A percentile compares a stretch with the other conserved stretches of the same genome.
phyloP scores from a whole-genome alignment of 306 rosid genomes.

The Cucurbita argyrosperma region DNA sequence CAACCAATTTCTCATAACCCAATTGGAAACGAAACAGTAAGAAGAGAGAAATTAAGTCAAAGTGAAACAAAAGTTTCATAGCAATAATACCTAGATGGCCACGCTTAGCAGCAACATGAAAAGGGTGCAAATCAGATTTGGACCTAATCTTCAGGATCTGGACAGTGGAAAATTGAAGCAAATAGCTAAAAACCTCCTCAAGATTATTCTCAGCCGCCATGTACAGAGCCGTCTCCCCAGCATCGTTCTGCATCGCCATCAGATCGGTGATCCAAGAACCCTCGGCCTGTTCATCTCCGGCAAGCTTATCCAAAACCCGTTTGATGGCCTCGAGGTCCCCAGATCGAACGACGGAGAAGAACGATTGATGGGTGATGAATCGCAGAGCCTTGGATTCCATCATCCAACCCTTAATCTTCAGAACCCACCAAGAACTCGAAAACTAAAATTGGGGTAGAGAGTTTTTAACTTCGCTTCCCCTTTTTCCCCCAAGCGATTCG shows the following conservation, averaged over 20 bases:
- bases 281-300: constrained; percentile 31
- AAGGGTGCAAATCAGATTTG: constrained; percentile 67
- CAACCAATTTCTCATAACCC: neutral
- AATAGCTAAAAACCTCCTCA: constrained; percentile 39
- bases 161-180: constrained; percentile 36
- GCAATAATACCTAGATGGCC: constrained; percentile 58
- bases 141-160: constrained; percentile 63
- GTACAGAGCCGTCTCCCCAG: constrained; percentile 61
- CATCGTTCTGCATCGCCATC: constrained; percentile 69
- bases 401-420: neutral
- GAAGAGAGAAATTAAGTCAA: neutral
- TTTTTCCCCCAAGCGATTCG: too few species aligned
- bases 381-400: constrained; percentile 69
- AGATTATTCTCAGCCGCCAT: constrained; percentile 58
- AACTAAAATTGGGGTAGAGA: neutral
- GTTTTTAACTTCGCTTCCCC: too few species aligned
- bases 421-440: neutral
- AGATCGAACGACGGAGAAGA: constrained; percentile 68
- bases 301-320: constrained; percentile 30
- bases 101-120: constrained; percentile 76
- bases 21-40: neutral
- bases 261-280: constrained; percentile 38
- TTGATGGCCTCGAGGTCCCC: constrained; percentile 52
- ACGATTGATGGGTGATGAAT: constrained; percentile 50
- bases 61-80: neutral